These are phyloP conservation scores for Tilletia setariae DNA, from an alignment of 1,284 basidiomycete species.

Conservation along the genomic window DNA sequence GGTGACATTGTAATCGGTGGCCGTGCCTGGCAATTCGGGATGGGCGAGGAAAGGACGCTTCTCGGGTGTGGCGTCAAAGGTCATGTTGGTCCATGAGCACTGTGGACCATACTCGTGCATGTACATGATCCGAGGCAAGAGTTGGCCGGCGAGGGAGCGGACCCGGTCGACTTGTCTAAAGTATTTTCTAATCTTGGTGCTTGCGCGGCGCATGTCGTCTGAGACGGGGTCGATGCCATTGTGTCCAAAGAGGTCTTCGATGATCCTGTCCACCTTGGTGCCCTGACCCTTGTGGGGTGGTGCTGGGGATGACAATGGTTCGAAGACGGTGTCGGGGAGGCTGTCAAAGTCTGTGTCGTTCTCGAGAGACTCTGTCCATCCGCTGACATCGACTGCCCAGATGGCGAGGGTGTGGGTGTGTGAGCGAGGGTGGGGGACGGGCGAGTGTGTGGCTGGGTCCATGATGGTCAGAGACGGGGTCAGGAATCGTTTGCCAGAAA, in stretches of 20 bases:
- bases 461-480: neutral
- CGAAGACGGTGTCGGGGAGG: neutral
- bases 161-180: slow-evolving; percentile 6
- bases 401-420: slow-evolving; percentile 12
- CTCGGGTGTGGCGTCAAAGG: slow-evolving; percentile 15
- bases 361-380: slow-evolving; percentile 4
- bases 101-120: neutral
- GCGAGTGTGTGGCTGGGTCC: neutral
- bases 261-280: slow-evolving; percentile 2
- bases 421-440: neutral
- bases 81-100: slow-evolving; percentile 17
- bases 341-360: neutral
- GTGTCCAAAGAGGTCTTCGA: slow-evolving; percentile 13
- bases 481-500: neutral
- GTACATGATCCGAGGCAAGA: slow-evolving; percentile 18
- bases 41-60: slow-evolving; percentile 17
- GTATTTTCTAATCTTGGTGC: slow-evolving; percentile 11
- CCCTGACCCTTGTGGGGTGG: neutral
- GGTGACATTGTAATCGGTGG: slow-evolving; percentile 46
- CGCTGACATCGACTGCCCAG: slow-evolving; percentile 20
- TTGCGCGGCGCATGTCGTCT: slow-evolving; percentile 5
- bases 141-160: slow-evolving; percentile 15
- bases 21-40: neutral
- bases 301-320: neutral
- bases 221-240: neutral